Base-by-base conservation (phyloP, 305 asterid genomes). In the Solanum hybrid region DNA sequence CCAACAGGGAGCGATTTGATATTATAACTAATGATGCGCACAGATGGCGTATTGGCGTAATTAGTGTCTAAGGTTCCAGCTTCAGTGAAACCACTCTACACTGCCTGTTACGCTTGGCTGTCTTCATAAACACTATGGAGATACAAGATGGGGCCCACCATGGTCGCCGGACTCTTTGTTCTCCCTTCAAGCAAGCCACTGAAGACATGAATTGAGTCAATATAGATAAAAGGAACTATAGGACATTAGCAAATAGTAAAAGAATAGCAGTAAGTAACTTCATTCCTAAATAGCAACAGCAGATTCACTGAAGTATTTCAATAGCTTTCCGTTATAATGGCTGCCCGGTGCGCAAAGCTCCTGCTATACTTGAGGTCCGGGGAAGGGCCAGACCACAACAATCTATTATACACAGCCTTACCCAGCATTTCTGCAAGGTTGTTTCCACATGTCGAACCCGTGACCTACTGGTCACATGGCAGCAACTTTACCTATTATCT, bases 101-200 rank as follows among this genome's bases (percentile, higher is more conserved):
- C 90, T 94, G 99, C 95, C 98, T 93, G 93, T 96, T 96, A 89
- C 97, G 97, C 91, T 95, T 96, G 31, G 97, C 98, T 24, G 96
- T 95, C 92, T 96, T 95, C 85, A 93, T 92, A 76, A 93, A 97
- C 87, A 96, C 93, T 17, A 93, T 88, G 0, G 98, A 93, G 45
- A 97, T 93, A 91, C 98, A 97, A 72, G 98, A 91, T 3, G 98
- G 99, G 17, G 99, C 99, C 99, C 99, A 96, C 99, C 99, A 97
- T 3, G 98, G 99, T 91, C 95, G 92, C 27, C 96, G 96, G 26
- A 96, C 93, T 92, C 93, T 96, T 93, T 97, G 99, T 93, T 97
- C 99, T 92, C 99, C 99, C 94, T 96, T 97, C 94, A 97, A 95
- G 95, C 99, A 97, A 68, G 99, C 99, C 92, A 97, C 99, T 97